Evolutionary conservation across 2,329 filamentous ascomycete species (phyloP).

Genomic region (Sclerotiophoma versabilis): DNA sequence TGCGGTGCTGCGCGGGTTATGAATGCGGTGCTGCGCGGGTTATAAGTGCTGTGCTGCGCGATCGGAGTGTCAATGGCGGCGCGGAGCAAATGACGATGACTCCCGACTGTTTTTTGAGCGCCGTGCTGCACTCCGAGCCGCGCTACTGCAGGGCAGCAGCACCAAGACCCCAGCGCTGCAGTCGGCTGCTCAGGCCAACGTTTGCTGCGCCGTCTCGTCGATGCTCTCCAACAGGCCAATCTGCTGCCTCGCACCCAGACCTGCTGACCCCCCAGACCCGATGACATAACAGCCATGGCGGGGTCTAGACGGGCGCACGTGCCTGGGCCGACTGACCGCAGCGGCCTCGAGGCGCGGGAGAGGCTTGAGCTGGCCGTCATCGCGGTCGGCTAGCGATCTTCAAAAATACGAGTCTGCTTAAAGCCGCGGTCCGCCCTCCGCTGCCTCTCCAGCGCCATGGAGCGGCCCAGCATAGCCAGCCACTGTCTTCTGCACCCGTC

Average conservation of each 20-base stretch:
- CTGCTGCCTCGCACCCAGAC: no score
- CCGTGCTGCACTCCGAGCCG: slow-evolving; percentile 20
- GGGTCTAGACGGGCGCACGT: slow-evolving; percentile 31
- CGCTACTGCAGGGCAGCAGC: slow-evolving; percentile 30
- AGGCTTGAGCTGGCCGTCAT: slow-evolving; percentile 3
- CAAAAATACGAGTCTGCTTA: slow-evolving; percentile 16
- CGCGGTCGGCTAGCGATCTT: slow-evolving; percentile 25
- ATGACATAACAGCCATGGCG: slow-evolving; percentile 7
- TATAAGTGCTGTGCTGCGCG: slow-evolving; percentile 14
- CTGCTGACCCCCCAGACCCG: no score
- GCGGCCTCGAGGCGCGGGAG: slow-evolving; percentile 2
- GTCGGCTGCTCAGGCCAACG: not conserved
- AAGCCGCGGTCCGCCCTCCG: slow-evolving; percentile 10
- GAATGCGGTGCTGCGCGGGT: slow-evolving; percentile 8
- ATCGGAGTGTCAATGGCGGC: slow-evolving; percentile 35
- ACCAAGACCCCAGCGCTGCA: not conserved
- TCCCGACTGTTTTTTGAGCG: slow-evolving; percentile 19
- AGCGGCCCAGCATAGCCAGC: slow-evolving; percentile 3
- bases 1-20: no score
- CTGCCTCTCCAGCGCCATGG: not conserved
- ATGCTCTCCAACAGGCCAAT: slow-evolving; percentile 13
- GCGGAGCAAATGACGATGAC: slow-evolving; percentile 31
- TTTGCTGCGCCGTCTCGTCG: not conserved
- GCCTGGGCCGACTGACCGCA: slow-evolving; percentile 26
- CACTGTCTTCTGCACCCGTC: no score